These are phyloP conservation scores for Cordyceps javanica DNA, from an alignment of 2,329 filamentous ascomycete genomes.

Conservation along the genomic window DNA sequence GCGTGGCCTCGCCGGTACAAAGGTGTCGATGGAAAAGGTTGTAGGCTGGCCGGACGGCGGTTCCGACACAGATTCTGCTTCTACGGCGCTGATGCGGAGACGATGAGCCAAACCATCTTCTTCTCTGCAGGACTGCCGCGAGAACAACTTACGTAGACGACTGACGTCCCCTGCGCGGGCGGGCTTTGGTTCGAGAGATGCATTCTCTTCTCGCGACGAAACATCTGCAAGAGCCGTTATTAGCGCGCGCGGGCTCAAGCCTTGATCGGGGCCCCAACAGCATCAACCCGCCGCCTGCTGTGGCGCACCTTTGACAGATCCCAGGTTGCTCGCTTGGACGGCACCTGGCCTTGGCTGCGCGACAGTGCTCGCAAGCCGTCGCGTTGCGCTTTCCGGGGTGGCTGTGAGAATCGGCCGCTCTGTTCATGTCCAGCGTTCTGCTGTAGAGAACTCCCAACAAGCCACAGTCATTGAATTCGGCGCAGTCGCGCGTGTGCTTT, in stretches of 20 bases:
- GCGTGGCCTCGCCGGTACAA: background rate
- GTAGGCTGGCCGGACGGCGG: background rate
- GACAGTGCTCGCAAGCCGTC: conserved; percentile 13
- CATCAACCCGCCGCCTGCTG: background rate
- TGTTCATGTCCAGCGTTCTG: background rate
- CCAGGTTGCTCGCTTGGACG: conserved; percentile 13
- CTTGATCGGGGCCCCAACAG: no score
- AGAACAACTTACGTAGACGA: background rate
- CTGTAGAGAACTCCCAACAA: background rate
- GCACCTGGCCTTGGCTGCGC: conserved; percentile 12
- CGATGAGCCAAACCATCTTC: background rate
- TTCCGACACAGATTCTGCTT: background rate
- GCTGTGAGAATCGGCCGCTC: background rate
- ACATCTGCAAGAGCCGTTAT: conserved; percentile 7
- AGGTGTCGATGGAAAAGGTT: conserved; percentile 3
- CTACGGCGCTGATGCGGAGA: background rate
- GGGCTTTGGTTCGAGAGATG: conserved; percentile 11
- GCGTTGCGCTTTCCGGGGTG: background rate
- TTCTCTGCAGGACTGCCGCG: background rate
- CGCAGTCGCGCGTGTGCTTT: background rate
- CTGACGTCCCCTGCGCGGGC: conserved; percentile 7
- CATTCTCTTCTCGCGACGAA: conserved; percentile 13
- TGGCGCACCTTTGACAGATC: conserved; percentile 11
- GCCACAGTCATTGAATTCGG: background rate
- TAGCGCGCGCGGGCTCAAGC: background rate